Conservation (phyloP, 495 filamentous ascomycete genomes). For the Chaetomium cochliodes region DNA sequence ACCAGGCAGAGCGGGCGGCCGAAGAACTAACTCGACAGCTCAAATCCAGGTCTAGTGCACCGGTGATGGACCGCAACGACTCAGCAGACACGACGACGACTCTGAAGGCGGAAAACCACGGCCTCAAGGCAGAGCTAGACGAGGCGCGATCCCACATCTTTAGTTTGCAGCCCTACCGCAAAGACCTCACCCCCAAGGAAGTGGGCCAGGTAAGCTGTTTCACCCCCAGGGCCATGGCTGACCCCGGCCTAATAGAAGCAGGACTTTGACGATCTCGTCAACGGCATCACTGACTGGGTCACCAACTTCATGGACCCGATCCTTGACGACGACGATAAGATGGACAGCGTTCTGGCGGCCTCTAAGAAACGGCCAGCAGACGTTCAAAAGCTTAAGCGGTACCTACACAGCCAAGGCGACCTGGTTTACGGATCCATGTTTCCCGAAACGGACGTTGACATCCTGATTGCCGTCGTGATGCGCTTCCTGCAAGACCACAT, state of each 20-base stretch:
- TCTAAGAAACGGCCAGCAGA: conserved; percentile 22
- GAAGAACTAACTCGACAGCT: conserved; percentile 16
- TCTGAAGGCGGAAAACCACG: conserved; percentile 21
- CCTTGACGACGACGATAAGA: conserved; percentile 25
- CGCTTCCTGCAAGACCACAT: conserved; percentile 35
- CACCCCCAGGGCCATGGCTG: neutral
- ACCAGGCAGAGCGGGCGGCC: conserved; percentile 23
- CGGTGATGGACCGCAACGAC: neutral
- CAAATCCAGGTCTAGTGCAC: conserved; percentile 5
- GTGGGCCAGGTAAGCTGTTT: conserved; percentile 28
- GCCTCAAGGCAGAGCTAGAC: conserved; percentile 26
- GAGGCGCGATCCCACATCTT: conserved; percentile 39
- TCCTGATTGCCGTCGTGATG: conserved; percentile 36
- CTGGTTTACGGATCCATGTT: conserved; percentile 25
- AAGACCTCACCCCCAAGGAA: conserved; percentile 33
- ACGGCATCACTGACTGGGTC: conserved; percentile 31
- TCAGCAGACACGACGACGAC: conserved; percentile 1
- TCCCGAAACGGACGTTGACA: conserved; percentile 37
- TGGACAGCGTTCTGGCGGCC: conserved; percentile 13
- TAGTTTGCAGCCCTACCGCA: conserved; percentile 36
- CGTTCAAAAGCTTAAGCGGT: conserved; percentile 16
- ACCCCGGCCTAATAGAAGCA: conserved; percentile 10
- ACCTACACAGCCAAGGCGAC: conserved; percentile 25
- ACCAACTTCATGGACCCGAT: conserved; percentile 29
- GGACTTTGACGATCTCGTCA: conserved; percentile 33